These are phyloP conservation scores for Chrysopogon serrulatus DNA, from an alignment of 176 grass and related monocot genomes.

Conservation along the genomic window DNA sequence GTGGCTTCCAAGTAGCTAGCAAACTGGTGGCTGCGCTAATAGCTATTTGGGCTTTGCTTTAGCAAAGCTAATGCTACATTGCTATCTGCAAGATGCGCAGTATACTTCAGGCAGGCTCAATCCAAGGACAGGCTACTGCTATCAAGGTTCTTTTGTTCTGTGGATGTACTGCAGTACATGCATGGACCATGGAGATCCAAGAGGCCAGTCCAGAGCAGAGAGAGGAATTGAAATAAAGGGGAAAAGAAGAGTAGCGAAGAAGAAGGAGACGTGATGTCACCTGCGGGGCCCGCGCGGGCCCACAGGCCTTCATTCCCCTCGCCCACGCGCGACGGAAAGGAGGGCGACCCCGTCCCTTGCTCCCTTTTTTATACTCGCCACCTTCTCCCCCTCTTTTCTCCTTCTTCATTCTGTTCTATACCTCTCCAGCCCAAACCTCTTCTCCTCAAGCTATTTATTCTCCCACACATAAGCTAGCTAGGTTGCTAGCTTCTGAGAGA, in stretches of 20 bases:
- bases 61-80: background rate
- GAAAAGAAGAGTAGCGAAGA: background rate
- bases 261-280: slow-evolving; percentile 36
- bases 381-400: slow-evolving; percentile 36
- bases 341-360: slow-evolving; percentile 27
- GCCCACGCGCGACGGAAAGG: slow-evolving; percentile 63
- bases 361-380: slow-evolving; percentile 50
- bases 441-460: slow-evolving; percentile 25
- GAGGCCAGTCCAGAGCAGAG: background rate
- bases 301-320: slow-evolving; percentile 39
- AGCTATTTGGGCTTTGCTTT: background rate
- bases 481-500: slow-evolving; percentile 1
- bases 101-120: background rate
- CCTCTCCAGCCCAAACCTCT: slow-evolving; percentile 5
- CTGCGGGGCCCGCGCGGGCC: background rate
- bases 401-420: slow-evolving; percentile 8
- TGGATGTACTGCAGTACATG: background rate
- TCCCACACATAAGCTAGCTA: background rate
- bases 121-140: background rate
- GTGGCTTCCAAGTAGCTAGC: slow-evolving; percentile 10
- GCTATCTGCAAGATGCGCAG: background rate
- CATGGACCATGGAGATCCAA: slow-evolving; percentile 19
- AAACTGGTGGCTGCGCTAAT: slow-evolving; percentile 1
- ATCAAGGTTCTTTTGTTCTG: slow-evolving; percentile 24
- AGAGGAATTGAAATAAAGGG: background rate